Evolutionary conservation across 805 yeast species (phyloP), one percentile per base, ranked within the genome.

Genomic region (Zygotorulaspora danielsina): DNA sequence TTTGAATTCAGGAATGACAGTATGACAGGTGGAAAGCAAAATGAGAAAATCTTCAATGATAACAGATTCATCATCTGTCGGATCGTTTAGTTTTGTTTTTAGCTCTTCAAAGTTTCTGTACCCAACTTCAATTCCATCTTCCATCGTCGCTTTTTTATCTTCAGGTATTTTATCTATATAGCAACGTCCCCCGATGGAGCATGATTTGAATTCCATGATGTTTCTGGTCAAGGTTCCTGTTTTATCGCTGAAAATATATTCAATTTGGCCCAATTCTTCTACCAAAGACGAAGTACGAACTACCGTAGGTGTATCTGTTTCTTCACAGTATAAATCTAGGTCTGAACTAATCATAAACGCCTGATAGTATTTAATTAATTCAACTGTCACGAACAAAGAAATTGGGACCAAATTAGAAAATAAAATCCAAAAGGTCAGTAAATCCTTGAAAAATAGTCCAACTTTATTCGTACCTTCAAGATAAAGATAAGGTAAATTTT

Each of bases 401-500:
- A 93, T 93, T 3, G 99, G 99, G n/a, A 93, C 98, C 66, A 93
- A 71, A 59, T 93, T 93, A 1, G 98, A 93, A 54, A 84, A 94
- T 39, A 93, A 66, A 66, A 93, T 89, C 98, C 99, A 93, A 57
- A 81, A 93, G 0, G 98, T 94, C 46, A 93, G 71, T 25, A 93
- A 61, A 61, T 90, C 96, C 48, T 78, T 77, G 66, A 94, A 93
- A 55, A 93, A 93, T 25, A 84, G 66, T 6, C 75, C 76, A 2
- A 71, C 81, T 49, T 74, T 78, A 53, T 74, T 85, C 3, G 84
- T 77, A 21, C 85, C 84, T 27, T 72, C 84, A 21, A 88, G 54
- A 49, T 75, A 70, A 18, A 93, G 64, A 55, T 93, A 94, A 3
- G 78, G 63, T 49, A 88, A 59, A 41, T 72, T 59, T 12, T 69